phyloP scores from a whole-genome alignment of 2,329 filamentous ascomycete species.

The Penicillium verrucosum region DNA sequence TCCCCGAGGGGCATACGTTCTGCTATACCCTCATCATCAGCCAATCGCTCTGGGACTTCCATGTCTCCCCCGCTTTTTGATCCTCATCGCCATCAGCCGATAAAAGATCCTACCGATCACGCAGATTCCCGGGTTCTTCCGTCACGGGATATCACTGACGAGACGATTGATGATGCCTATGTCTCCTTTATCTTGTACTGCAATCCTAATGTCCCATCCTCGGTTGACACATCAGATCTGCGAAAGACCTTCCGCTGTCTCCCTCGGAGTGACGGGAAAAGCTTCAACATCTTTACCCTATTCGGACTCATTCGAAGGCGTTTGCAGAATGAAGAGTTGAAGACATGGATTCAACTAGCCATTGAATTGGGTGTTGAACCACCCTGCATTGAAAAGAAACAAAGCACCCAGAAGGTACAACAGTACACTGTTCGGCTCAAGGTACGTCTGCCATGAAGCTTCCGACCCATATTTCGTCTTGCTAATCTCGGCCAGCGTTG shows the following conservation, averaged over 20 bases:
- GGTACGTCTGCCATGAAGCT: slow-evolving; percentile 49
- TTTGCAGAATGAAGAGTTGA: slow-evolving; percentile 72
- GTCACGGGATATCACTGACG: slow-evolving; percentile 62
- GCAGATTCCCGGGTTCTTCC: slow-evolving; percentile 58
- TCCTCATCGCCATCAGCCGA: slow-evolving; percentile 27
- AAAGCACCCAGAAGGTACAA: slow-evolving; percentile 89
- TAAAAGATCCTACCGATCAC: slow-evolving; percentile 37
- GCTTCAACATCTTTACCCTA: slow-evolving; percentile 72
- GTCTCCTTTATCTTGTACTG: slow-evolving; percentile 84
- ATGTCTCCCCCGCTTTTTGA: slow-evolving; percentile 42
- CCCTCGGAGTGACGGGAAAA: slow-evolving; percentile 83
- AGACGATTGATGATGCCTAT: slow-evolving; percentile 76
- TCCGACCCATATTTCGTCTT: background rate
- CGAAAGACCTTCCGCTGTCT: slow-evolving; percentile 73
- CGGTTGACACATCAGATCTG: slow-evolving; percentile 67
- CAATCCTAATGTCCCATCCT: slow-evolving; percentile 74
- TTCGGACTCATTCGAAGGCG: slow-evolving; percentile 76
- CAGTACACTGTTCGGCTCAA: slow-evolving; percentile 92
- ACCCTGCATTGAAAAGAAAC: slow-evolving; percentile 74
- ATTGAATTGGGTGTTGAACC: slow-evolving; percentile 84
- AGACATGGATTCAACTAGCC: slow-evolving; percentile 87
- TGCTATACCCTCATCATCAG: slow-evolving; percentile 25
- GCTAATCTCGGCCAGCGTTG: slow-evolving; percentile 60
- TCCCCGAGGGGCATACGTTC: slow-evolving; percentile 37
- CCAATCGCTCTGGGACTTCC: slow-evolving; percentile 35